A percentile compares a stretch with the other conserved stretches of the same genome.
Evolutionary conservation across 192 early-diverging fungal species (phyloP).

Genomic region (Ambispora gerdemannii): DNA sequence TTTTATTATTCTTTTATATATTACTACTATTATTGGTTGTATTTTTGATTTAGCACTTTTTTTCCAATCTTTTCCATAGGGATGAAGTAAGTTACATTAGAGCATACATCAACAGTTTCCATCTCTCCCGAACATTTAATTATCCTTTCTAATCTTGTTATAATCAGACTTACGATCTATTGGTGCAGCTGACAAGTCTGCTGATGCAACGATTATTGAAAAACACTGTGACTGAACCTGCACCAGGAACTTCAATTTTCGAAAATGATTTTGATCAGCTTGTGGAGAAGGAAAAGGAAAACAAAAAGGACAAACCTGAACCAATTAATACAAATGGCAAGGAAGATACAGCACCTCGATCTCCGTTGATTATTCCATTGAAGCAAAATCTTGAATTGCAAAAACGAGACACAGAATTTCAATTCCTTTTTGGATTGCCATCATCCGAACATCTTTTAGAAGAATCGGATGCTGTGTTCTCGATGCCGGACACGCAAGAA

Average conservation of each 20-base stretch:
- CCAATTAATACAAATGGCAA: no score
- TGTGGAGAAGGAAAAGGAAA: no score
- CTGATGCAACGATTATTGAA: constrained; percentile 88
- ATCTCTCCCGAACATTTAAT: no score
- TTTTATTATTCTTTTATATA: no score
- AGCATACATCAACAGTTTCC: no score
- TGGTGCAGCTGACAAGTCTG: constrained; percentile 84
- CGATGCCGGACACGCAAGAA: constrained; percentile 48
- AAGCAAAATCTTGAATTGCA: constrained; percentile 67
- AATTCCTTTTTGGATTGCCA: constrained; percentile 75
- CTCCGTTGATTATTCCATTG: constrained; percentile 46
- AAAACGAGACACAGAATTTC: constrained; percentile 76
- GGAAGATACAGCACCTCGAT: no score
- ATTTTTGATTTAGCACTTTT: constrained; percentile 59
- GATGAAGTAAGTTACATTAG: constrained; percentile 81
- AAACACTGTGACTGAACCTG: constrained; percentile 68
- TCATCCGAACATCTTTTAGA: constrained; percentile 68
- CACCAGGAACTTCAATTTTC: constrained; percentile 49
- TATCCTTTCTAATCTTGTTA: no score
- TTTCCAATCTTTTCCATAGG: constrained; percentile 93
- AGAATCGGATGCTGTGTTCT: constrained; percentile 59
- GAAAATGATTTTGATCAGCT: constrained; percentile 7
- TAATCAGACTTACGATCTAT: constrained; percentile 86
- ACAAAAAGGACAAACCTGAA: no score
- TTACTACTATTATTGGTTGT: constrained; percentile 7